Base-by-base conservation (phyloP, 2,329 filamentous ascomycete species). In the Pestalotiopsis sp. region DNA sequence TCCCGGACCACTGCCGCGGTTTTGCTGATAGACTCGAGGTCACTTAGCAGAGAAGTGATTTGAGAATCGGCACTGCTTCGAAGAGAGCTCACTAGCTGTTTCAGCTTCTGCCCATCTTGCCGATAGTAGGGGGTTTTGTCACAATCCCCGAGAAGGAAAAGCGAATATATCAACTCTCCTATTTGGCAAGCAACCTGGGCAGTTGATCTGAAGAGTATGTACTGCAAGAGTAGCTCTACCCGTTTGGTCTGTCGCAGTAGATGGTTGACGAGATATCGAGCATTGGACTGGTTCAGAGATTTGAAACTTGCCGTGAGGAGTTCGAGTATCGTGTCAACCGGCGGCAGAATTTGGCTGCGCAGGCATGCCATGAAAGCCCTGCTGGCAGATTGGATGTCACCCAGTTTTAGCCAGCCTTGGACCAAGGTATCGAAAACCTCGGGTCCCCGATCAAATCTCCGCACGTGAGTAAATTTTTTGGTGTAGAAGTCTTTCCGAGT, bases 321-420 rank as follows among this genome's bases (percentile, higher is more conserved):
- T 20, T 74, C 68, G 20, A 75, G 70, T 12, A 78, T 67, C 1
- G 76, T 77, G 56, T 71, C 66, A 17, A 72, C 36, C 25, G 75
- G 67, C 38, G 77, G 64, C 5, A 59, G 68, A 27, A 66, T 64
- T 14, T 72, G 70, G 17, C 71, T 69, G 17, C 74, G 76, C 20
- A 79, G 56, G 61, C 73, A 75, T 4, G 75, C 73, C 49, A 78
- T 61, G 66, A 78, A 77, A 0, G 71, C 69, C 74, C 72, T 76
- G 59, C 71, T 69, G 25, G 77, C 77, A 61, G 71, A 71, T 13
- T 70, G 71, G 5, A 77, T 20, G 20, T 77, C 70, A 20, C 73
- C 81, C 57, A 87, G 84, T 52, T 83, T 80, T 11, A 89, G 74
- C 64, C 89, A 79, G 1, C 85, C 84, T 52, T 79, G 73, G 27